These are phyloP conservation scores for Secale cereale DNA, from an alignment of 176 grass and related monocot species.

Conservation along the genomic window DNA sequence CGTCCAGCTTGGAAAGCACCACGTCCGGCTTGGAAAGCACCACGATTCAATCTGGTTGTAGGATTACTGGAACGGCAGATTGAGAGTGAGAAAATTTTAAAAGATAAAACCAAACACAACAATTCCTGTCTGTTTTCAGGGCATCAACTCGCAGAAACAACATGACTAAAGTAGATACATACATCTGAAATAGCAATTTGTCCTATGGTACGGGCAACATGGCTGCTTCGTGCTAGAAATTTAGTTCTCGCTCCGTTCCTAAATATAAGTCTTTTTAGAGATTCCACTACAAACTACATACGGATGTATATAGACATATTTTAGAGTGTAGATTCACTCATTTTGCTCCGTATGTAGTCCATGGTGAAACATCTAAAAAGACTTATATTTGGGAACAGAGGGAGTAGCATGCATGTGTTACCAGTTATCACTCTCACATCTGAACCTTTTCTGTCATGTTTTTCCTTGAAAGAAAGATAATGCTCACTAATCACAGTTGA, in stretches of 20 bases:
- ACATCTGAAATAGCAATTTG: background rate
- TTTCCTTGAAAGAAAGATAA: background rate
- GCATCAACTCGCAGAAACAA: background rate
- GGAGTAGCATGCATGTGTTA: background rate
- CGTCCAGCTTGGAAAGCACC: constrained; percentile 43
- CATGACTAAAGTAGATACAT: too few species aligned
- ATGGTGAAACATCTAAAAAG: too few species aligned
- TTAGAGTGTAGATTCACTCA: too few species aligned
- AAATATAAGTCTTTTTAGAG: too few species aligned
- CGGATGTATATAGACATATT: too few species aligned
- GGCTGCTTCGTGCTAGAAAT: background rate
- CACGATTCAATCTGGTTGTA: constrained; percentile 32
- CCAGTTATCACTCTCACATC: background rate
- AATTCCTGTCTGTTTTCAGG: background rate
- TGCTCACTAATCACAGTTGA: background rate
- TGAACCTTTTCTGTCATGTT: background rate
- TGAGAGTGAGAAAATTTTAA: background rate
- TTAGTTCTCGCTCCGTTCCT: too few species aligned
- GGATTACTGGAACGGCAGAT: constrained; percentile 9
- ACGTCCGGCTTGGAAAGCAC: constrained; percentile 40
- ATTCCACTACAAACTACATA: too few species aligned
- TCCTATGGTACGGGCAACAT: background rate
- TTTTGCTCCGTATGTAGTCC: too few species aligned
- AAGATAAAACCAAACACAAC: background rate
- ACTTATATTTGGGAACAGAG: too few species aligned